A percentile compares a stretch with the other conserved stretches of the same genome.
phyloP scores from a whole-genome alignment of 129 eudicot genomes.

The Artemisia tridentata region DNA sequence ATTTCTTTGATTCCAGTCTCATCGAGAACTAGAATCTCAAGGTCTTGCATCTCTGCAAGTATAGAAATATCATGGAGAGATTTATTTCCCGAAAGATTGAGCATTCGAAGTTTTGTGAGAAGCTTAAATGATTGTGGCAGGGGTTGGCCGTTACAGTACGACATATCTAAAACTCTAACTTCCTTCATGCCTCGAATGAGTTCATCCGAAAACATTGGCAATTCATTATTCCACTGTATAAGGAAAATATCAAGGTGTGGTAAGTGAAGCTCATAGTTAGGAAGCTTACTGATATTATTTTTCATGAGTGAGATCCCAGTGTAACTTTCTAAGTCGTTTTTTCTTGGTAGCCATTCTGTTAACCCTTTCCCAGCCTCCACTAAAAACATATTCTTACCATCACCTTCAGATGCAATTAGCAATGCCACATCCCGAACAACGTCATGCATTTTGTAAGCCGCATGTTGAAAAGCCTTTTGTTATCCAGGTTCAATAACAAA shows the following conservation, averaged over 20 bases:
- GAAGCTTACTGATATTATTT: neutral
- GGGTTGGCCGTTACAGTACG: too few relatives aligned
- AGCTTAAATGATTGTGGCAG: conserved; percentile 3
- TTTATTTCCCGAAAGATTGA: neutral
- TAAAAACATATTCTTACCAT: neutral
- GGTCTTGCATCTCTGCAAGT: neutral
- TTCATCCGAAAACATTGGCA: neutral
- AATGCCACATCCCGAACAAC: conserved; percentile 21
- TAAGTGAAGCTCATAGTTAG: neutral
- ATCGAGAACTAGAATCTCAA: neutral
- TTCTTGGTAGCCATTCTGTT: conserved; percentile 1
- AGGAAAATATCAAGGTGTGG: neutral
- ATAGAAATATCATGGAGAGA: conserved; percentile 1
- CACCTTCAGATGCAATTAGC: neutral
- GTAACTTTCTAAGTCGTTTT: neutral
- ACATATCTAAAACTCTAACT: neutral
- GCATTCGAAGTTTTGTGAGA: neutral
- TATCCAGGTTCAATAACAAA: neutral
- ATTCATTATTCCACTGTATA: neutral
- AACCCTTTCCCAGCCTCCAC: neutral
- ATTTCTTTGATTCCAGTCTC: neutral
- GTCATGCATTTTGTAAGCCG: conserved; percentile 25
- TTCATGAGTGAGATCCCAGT: conserved; percentile 3
- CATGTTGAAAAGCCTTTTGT: too few relatives aligned
- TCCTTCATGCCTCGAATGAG: conserved; percentile 11